Evolutionary conservation across 2,329 filamentous ascomycete genomes (phyloP), one percentile per base, ranked within the genome.

Genomic region (Cladosporium sp.): DNA sequence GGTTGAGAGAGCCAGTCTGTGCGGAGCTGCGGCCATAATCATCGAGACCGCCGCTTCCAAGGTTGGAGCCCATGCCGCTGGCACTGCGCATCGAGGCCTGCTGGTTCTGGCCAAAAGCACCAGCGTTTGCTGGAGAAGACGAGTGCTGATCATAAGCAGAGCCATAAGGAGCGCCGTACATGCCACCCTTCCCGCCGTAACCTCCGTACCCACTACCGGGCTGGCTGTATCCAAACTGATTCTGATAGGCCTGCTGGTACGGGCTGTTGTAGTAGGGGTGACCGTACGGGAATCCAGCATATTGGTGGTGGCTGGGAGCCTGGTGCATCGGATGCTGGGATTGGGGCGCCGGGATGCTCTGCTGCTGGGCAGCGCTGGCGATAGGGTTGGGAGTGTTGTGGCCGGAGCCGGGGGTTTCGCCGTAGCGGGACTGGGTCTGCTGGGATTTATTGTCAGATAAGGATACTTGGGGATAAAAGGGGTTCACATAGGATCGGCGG

Each of bases 301-400:
- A 77, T 55, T 76, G 75, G 32, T 63, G 60, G 56, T 70, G 68
- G 33, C 22, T 32, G 22, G 50, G 43, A 32, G 53, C 56, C 22
- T 53, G 49, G 49, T 64, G 63, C 55, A 59, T 59, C 22, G 58
- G 55, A 40, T 64, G 64, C 49, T 63, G 60, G 49, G 57, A 56
- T 55, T 71, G 69, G 45, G 78, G 78, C 56, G 79, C 75, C 46
- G 56, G 52, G 6, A 59, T 58, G 16, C 72, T 73, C 51, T 73
- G 71, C 58, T 81, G 79, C 54, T 80, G 77, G 54, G 79, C 78
- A 49, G 71, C 74, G 54, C 78, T 77, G 55, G 81, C 70, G 38
- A 85, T 78, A 28, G 91, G 90, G 73, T 95, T 93, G 34, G 92
- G 91, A 2, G 91, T 96, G 63, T 86, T 92, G 69, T 93, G 86